Evolutionary conservation across 2,329 filamentous ascomycete species (phyloP).

Genomic region (Paecilomyces niveus): DNA sequence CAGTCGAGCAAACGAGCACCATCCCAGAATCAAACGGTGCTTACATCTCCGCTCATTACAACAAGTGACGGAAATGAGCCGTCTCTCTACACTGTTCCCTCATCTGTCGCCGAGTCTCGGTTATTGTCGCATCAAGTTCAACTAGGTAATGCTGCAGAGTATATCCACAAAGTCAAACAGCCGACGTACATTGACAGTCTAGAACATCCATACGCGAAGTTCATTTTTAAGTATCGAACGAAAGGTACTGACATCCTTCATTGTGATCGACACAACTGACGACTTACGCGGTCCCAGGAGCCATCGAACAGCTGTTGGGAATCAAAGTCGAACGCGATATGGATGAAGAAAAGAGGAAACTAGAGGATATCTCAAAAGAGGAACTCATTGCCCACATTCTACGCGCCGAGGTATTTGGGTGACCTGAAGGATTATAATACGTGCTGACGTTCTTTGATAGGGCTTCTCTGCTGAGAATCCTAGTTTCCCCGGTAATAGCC

Average conservation of each 20-base stretch:
- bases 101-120: slow-evolving; percentile 7
- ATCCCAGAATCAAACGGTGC: not conserved
- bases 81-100: slow-evolving; percentile 13
- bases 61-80: slow-evolving; percentile 8
- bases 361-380: slow-evolving; percentile 7
- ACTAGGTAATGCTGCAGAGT: slow-evolving; percentile 18
- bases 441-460: slow-evolving; percentile 7
- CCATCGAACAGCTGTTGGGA: slow-evolving; percentile 10
- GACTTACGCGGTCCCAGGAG: slow-evolving; percentile 4
- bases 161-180: slow-evolving; percentile 19
- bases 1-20: not conserved
- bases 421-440: not conserved
- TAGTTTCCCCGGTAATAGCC: slow-evolving; percentile 1
- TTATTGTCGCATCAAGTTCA: slow-evolving; percentile 23
- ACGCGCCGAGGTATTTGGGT: not conserved
- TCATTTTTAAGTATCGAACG: slow-evolving; percentile 25
- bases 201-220: slow-evolving; percentile 24
- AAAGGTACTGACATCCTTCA: slow-evolving; percentile 6
- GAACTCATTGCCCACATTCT: slow-evolving; percentile 1
- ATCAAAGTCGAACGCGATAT: slow-evolving; percentile 9
- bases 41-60: slow-evolving; percentile 6
- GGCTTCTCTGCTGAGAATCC: slow-evolving; percentile 3
- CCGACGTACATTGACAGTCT: slow-evolving; percentile 22
- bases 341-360: slow-evolving; percentile 11
- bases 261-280: not conserved